Evolutionary conservation across 2,329 filamentous ascomycete species (phyloP), one percentile per base, ranked within the genome.

Genomic region (Alternaria sp.): DNA sequence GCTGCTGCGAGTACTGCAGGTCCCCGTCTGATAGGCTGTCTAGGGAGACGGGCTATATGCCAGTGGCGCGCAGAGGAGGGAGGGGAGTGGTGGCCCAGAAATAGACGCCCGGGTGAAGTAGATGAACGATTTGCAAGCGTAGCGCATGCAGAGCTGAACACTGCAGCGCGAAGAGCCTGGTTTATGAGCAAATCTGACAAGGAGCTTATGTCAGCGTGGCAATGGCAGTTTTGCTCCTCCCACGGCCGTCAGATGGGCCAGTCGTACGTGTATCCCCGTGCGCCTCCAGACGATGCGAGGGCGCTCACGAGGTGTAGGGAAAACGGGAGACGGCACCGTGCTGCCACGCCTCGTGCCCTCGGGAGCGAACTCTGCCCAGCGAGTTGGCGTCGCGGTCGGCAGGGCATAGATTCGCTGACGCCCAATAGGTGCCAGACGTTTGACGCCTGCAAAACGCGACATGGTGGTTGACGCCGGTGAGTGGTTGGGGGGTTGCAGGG

Each of bases 21-120:
- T 58, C 50, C 41, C 56, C 54, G 62, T 61, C 62, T 77, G 74
- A 77, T 77, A 77, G 74, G 75, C 67, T 55, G 58, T 34, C 36
- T 28, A 54, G 67, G 68, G 65, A 71, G 68, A 72, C 70, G 68
- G 73, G 66, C 28, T 67, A 62, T 62, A 66, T 63, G 66, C 56
- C 65, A 67, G 72, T 67, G 73, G 71, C 70, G 71, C 64, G 63
- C 65, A 64, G 57, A 63, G 60, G 59, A 65, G 52, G 56, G 62
- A 62, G 66, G 63, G 58, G 67, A 67, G 68, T 68, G 66, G 67
- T 65, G 68, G 69, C 67, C 73, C 75, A 72, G 71, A 75, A 77
- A 77, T 77, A 77, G 73, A 77, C 75, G 75, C 75, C 75, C 73
- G 72, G 74, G 56, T 67, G 72, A 75, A 75, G 55, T 71, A 67